These are phyloP conservation scores for Wakefieldia striispora DNA, from an alignment of 768 basidiomycete species.

Conservation along the genomic window DNA sequence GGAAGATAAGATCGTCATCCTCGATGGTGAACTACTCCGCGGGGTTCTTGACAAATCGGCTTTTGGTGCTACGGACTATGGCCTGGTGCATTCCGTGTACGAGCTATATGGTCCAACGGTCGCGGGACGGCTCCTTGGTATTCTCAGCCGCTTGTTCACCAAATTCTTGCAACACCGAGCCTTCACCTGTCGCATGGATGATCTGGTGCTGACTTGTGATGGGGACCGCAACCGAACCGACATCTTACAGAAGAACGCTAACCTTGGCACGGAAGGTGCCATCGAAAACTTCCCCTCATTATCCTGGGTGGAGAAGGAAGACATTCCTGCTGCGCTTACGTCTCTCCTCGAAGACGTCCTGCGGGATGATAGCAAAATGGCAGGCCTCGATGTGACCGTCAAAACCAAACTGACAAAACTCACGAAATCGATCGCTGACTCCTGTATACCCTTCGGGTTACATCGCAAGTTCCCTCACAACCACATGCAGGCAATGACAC, in stretches of 20 bases:
- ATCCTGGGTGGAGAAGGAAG: conserved; percentile 43
- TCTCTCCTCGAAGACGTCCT: conserved; percentile 86
- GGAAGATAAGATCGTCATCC: conserved; percentile 86
- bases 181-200: conserved; percentile 99
- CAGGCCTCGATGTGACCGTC: conserved; percentile 89
- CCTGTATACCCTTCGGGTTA: conserved; percentile 81
- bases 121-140: conserved; percentile 89
- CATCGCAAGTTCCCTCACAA: conserved; percentile 95
- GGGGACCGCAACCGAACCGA: conserved; percentile 70
- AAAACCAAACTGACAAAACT: conserved; percentile 84
- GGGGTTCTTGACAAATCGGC: conserved; percentile 97
- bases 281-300: conserved; percentile 89
- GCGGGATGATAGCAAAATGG: conserved; percentile 96
- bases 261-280: conserved; percentile 82
- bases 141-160: conserved; percentile 92
- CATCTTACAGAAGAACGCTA: conserved; percentile 63
- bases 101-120: conserved; percentile 90
- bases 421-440: conserved; percentile 86
- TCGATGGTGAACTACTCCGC: conserved; percentile 90
- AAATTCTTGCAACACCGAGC: conserved; percentile 96
- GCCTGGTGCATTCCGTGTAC: conserved; percentile 95
- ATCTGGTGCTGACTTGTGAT: conserved; percentile 82
- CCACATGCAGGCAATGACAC: conserved; percentile 99
- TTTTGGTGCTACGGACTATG: conserved; percentile 94
- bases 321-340: conserved; percentile 56